phyloP scores from a whole-genome alignment of 2,329 filamentous ascomycete species.

The Stagonosporopsis chrysanthemi region DNA sequence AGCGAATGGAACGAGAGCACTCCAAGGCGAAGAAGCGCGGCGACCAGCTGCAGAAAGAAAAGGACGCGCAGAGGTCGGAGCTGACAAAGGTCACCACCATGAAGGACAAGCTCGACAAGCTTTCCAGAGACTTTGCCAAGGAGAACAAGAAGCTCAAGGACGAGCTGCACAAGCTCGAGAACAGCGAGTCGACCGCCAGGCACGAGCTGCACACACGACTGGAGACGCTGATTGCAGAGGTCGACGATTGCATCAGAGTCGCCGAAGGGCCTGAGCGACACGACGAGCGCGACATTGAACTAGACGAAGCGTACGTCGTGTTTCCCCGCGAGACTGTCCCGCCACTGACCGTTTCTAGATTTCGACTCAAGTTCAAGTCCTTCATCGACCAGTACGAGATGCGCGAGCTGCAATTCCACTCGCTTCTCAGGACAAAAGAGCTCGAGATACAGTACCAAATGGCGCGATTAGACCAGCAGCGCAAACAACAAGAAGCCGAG shows the following conservation, averaged over 20 bases:
- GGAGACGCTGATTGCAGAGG: slow-evolving; percentile 78
- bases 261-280: slow-evolving; percentile 78
- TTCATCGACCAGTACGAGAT: slow-evolving; percentile 97
- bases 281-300: slow-evolving; percentile 83
- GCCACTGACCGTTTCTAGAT: slow-evolving; percentile 45
- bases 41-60: slow-evolving; percentile 94
- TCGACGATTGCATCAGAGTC: slow-evolving; percentile 87
- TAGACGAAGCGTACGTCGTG: slow-evolving; percentile 80
- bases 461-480: slow-evolving; percentile 86
- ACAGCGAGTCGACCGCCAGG: slow-evolving; percentile 82
- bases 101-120: slow-evolving; percentile 96
- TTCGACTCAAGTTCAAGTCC: slow-evolving; percentile 85
- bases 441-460: slow-evolving; percentile 93
- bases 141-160: slow-evolving; percentile 99
- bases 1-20: slow-evolving; percentile 91
- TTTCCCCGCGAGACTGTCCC: neutral
- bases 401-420: slow-evolving; percentile 92
- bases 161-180: slow-evolving; percentile 84
- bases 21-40: slow-evolving; percentile 95
- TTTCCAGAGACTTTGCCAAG: slow-evolving; percentile 91
- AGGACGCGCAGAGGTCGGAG: slow-evolving; percentile 87
- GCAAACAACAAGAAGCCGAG: slow-evolving; percentile 86
- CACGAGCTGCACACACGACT: slow-evolving; percentile 86
- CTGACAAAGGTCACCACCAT: slow-evolving; percentile 87
- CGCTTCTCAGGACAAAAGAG: slow-evolving; percentile 90